phyloP scores from a whole-genome alignment of 2,329 filamentous ascomycete species.

The Sclerotinia spermophila region DNA sequence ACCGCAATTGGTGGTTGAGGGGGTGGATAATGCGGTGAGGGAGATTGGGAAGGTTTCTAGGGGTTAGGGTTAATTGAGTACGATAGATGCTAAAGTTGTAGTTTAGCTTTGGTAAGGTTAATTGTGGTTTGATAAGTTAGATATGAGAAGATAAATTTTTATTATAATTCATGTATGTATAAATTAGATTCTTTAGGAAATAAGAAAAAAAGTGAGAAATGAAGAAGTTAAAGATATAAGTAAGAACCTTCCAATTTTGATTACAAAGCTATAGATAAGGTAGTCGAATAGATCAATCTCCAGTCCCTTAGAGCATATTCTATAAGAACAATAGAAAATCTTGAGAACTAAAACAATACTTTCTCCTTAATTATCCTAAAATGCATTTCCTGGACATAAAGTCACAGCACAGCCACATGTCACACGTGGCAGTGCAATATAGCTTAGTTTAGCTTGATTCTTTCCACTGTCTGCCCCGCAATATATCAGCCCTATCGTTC shows the following conservation, averaged over 20 bases:
- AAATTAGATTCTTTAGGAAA: background rate
- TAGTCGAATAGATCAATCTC: background rate
- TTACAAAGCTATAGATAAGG: background rate
- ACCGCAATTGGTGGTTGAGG: slow-evolving; percentile 53
- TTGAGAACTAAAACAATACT: too few species aligned
- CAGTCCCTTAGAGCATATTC: background rate
- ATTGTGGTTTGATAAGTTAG: background rate
- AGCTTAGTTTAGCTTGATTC: background rate
- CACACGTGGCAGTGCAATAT: background rate
- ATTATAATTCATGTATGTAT: background rate
- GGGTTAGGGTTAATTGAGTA: background rate
- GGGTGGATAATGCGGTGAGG: slow-evolving; percentile 55
- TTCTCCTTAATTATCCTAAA: too few species aligned
- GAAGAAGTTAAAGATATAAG: background rate
- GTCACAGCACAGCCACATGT: background rate
- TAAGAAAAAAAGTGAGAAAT: background rate
- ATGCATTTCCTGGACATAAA: background rate
- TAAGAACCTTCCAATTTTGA: background rate
- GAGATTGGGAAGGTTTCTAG: slow-evolving; percentile 37
- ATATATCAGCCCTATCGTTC: background rate
- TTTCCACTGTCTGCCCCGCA: background rate
- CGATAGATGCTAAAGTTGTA: background rate
- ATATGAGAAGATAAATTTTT: background rate
- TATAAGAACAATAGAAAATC: too few species aligned
- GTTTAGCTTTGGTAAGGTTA: background rate